A percentile compares a stretch with the other conserved stretches of the same genome.
These are phyloP conservation scores for Pterocarpus macrocarpus DNA, from an alignment of 306 rosid species.

Conservation along the genomic window DNA sequence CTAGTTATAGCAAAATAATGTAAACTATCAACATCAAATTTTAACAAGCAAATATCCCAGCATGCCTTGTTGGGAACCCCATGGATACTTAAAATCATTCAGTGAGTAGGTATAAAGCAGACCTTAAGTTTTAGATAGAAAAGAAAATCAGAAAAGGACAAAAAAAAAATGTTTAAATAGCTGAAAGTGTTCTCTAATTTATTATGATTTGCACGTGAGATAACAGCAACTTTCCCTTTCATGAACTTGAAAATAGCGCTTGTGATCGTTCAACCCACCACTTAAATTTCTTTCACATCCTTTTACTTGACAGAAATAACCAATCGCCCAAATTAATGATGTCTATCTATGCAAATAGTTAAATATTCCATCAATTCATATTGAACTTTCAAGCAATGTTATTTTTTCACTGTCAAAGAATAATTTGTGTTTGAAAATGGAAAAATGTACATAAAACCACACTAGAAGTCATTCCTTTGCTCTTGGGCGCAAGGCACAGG, in stretches of 20 bases:
- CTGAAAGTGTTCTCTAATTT: slow-evolving; percentile 28
- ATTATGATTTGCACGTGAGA: slow-evolving; percentile 26
- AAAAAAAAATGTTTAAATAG: background rate
- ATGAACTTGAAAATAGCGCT: slow-evolving; percentile 34
- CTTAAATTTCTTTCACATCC: slow-evolving; percentile 7
- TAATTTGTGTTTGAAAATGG: slow-evolving; percentile 19
- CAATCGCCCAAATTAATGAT: slow-evolving; percentile 26
- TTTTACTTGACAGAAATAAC: slow-evolving; percentile 12
- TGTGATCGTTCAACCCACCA: slow-evolving; percentile 12
- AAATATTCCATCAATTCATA: slow-evolving; percentile 2
- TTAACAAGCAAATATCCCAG: slow-evolving; percentile 30
- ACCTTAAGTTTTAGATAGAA: slow-evolving; percentile 20
- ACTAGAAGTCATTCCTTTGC: background rate
- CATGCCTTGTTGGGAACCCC: slow-evolving; percentile 20
- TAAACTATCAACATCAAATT: slow-evolving; percentile 28
- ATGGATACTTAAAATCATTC: slow-evolving; percentile 28
- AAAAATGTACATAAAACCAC: background rate
- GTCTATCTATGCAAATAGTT: slow-evolving; percentile 23
- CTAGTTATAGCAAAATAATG: slow-evolving; percentile 38
- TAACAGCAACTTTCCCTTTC: slow-evolving; percentile 16
- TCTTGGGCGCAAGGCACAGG: background rate
- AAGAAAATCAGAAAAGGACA: background rate
- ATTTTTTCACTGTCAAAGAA: slow-evolving; percentile 23
- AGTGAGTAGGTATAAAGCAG: slow-evolving; percentile 23
- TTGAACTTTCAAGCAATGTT: background rate